Conservation (phyloP, 2,329 filamentous ascomycete species). For the Fusarium drepaniforme region DNA sequence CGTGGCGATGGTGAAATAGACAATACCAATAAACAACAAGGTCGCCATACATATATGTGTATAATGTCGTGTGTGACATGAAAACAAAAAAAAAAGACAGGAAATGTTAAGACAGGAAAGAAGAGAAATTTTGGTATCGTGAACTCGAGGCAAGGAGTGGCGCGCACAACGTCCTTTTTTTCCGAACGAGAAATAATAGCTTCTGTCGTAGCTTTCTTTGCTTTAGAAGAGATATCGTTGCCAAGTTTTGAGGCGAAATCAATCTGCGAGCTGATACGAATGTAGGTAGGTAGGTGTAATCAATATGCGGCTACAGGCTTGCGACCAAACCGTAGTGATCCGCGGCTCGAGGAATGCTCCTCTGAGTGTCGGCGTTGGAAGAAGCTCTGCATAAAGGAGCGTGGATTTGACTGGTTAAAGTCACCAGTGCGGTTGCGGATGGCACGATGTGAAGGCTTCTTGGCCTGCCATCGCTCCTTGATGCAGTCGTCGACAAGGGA, state of each 20-base stretch:
- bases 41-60: slow-evolving; percentile 16
- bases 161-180: slow-evolving; percentile 11
- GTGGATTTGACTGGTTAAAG: slow-evolving; percentile 41
- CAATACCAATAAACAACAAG: slow-evolving; percentile 22
- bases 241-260: background rate
- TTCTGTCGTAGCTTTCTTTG: background rate
- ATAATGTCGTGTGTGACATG: slow-evolving; percentile 12
- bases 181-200: slow-evolving; percentile 1
- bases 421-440: slow-evolving; percentile 42
- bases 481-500: slow-evolving; percentile 93
- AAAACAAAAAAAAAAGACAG: slow-evolving; percentile 4
- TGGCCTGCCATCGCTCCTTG: slow-evolving; percentile 76
- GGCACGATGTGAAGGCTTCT: slow-evolving; percentile 51
- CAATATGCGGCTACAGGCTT: slow-evolving; percentile 53
- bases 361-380: slow-evolving; percentile 57
- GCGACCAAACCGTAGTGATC: slow-evolving; percentile 53
- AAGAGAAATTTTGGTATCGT: slow-evolving; percentile 23
- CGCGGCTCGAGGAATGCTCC: slow-evolving; percentile 47
- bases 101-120: slow-evolving; percentile 34
- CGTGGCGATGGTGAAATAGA: slow-evolving; percentile 12
- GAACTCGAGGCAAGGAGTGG: slow-evolving; percentile 11
- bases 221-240: background rate
- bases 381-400: slow-evolving; percentile 54
- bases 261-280: background rate
- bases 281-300: slow-evolving; percentile 1